Conservation (phyloP, 176 grass and related monocot species). For the Coix lacrymajobi region DNA sequence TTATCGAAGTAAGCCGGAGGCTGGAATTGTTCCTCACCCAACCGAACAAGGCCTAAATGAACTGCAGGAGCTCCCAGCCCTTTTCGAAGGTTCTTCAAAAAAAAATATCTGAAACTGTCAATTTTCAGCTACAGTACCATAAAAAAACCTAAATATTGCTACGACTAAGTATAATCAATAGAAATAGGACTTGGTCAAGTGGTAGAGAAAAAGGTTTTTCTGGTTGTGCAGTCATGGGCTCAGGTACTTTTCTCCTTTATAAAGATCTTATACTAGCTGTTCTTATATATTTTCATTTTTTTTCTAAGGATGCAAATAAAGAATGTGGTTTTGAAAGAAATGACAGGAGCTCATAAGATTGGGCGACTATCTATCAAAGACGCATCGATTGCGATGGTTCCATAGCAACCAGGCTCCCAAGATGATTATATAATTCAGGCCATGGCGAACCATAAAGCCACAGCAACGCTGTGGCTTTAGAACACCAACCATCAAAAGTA, state of each 20-base stretch:
- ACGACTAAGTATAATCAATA: not conserved
- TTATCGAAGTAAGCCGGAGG: too few relatives aligned
- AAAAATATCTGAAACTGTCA: not conserved
- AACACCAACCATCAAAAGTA: not conserved
- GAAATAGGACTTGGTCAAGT: not conserved
- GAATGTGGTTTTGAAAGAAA: too few relatives aligned
- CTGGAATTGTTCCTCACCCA: too few relatives aligned
- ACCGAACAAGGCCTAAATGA: too few relatives aligned
- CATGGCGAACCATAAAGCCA: not conserved
- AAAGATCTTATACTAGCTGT: not conserved
- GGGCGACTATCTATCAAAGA: too few relatives aligned
- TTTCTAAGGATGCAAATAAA: not conserved
- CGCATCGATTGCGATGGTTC: too few relatives aligned
- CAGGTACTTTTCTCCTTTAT: not conserved
- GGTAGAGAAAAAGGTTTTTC: too few relatives aligned
- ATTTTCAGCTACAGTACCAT: not conserved
- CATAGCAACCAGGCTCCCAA: too few relatives aligned
- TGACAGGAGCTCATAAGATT: too few relatives aligned
- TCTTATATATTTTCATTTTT: not conserved
- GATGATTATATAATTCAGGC: not conserved
- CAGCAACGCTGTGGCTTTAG: not conserved
- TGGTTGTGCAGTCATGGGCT: not conserved
- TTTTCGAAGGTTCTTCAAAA: not conserved
- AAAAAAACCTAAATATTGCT: not conserved
- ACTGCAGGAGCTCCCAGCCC: not conserved